A percentile compares a stretch with the other conserved stretches of the same genome.
Conservation (phyloP, 306 rosid genomes). For the Lupinus albus region DNA sequence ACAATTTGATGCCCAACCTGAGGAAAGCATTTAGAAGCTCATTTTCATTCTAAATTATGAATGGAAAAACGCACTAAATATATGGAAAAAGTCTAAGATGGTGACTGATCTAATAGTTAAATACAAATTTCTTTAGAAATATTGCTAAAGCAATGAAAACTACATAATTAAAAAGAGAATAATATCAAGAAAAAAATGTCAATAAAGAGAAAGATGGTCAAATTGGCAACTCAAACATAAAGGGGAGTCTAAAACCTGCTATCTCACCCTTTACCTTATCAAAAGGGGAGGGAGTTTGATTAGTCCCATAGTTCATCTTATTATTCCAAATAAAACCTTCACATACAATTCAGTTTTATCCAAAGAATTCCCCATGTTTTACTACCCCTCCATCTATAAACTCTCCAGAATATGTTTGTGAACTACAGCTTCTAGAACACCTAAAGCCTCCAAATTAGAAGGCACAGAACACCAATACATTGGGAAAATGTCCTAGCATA, state of each 20-base stretch:
- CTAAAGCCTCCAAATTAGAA: no score
- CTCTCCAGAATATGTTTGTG: no score
- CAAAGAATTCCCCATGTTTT: neutral
- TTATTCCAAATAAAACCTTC: conserved; percentile 17
- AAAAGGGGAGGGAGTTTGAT: neutral
- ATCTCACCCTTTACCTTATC: neutral
- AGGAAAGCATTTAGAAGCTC: conserved; percentile 38
- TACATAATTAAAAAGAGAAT: conserved; percentile 3
- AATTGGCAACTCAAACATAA: conserved; percentile 18
- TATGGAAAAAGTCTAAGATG: neutral
- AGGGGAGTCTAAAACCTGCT: conserved; percentile 4
- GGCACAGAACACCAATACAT: no score
- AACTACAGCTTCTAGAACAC: no score
- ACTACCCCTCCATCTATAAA: neutral
- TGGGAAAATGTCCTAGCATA: no score
- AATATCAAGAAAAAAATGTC: conserved; percentile 1
- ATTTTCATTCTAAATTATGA: conserved; percentile 21
- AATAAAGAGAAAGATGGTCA: conserved; percentile 21
- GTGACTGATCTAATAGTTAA: neutral
- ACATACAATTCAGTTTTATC: neutral
- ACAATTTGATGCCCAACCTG: conserved; percentile 99
- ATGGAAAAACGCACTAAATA: conserved; percentile 24
- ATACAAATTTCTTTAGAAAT: neutral
- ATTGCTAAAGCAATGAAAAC: neutral
- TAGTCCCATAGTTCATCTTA: neutral